These are phyloP conservation scores for Thraustochytrium striatum DNA, from an alignment of 352 stramenopile species.

Conservation along the genomic window DNA sequence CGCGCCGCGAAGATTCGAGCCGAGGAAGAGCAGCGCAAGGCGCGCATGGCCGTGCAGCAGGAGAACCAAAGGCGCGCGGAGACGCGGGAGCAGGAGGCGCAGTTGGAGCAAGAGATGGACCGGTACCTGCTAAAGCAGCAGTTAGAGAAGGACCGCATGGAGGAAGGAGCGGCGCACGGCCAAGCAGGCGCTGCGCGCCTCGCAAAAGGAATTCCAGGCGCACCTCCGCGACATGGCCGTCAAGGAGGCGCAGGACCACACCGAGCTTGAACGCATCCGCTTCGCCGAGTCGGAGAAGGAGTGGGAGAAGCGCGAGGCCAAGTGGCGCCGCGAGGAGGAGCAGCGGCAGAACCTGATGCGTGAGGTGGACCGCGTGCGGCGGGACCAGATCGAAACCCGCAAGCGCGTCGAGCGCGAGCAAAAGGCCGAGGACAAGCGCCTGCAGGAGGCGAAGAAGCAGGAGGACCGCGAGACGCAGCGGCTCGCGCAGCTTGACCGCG, in stretches of 20 bases:
- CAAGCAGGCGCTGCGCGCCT: neutral
- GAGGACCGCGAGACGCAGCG: constrained; percentile 9
- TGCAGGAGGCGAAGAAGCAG: neutral
- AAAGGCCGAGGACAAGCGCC: constrained; percentile 21
- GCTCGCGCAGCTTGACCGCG: neutral
- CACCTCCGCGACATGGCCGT: constrained; percentile 45
- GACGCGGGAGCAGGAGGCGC: neutral
- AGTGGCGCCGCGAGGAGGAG: constrained; percentile 22
- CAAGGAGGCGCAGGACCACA: neutral
- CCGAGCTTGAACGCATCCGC: constrained; percentile 23
- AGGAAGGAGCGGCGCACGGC: constrained; percentile 9
- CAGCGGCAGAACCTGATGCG: neutral
- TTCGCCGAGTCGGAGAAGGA: constrained; percentile 31
- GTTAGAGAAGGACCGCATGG: neutral
- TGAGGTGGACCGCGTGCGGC: constrained; percentile 40
- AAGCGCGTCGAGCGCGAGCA: neutral
- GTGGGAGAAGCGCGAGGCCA: constrained; percentile 38
- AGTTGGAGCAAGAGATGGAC: constrained; percentile 17
- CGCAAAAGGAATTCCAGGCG: neutral
- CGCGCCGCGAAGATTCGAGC: neutral
- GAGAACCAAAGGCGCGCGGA: neutral
- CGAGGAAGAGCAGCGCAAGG: constrained; percentile 22
- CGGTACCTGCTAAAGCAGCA: neutral
- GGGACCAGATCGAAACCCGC: constrained; percentile 12
- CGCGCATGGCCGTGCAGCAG: constrained; percentile 16